Evolutionary conservation across 2,329 filamentous ascomycete species (phyloP), one percentile per base, ranked within the genome.

Genomic region (Huntiella omanensis): DNA sequence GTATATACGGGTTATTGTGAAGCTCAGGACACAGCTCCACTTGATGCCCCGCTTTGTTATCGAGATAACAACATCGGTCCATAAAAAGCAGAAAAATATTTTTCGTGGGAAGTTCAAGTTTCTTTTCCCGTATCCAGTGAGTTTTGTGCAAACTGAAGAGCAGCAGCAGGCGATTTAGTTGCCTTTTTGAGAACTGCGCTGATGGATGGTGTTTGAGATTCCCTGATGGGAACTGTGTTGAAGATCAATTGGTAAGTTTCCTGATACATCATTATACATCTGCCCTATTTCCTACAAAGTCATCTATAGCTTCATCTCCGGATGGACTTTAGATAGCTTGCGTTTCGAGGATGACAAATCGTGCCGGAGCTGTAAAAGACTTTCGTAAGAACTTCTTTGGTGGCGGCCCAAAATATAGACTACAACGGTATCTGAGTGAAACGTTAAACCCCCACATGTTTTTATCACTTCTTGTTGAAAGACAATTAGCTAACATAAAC

Each of bases 341-440:
- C 32, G 41, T 50, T 64, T 56, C 56, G 46, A 59, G 79, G 76
- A 80, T 80, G 76, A 80, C 69, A 71, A 63, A 62, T 61, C 63
- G 58, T 44, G 34, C 44, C 40, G 40, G 48, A 49, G 48, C 48
- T 49, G 43, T 49, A 49, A 45, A 49, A 47, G 48, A 47, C 48
- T 44, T 49, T 45, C 48, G 48, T 49, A 49, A 49, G 48, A 45
- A 49, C 36, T 46, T 47, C 48, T 49, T 49, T 45, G 48, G 39
- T 49, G 48, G 43, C 40, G 44, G 48, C 45, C 45, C 45, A 45
- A 45, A 61, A 62, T 75, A 78, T 80, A 82, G 83, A 91, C 83
- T 91, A 91, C 83, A 88, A 91, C 83, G 83, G 83, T 91, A 91
- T 91, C 83, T 91, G 83, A 91, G 40, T 43, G 43, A 34, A 43